These are phyloP conservation scores for Aspergillus sclerotialis DNA, from an alignment of 2,329 filamentous ascomycete species.

Conservation along the genomic window DNA sequence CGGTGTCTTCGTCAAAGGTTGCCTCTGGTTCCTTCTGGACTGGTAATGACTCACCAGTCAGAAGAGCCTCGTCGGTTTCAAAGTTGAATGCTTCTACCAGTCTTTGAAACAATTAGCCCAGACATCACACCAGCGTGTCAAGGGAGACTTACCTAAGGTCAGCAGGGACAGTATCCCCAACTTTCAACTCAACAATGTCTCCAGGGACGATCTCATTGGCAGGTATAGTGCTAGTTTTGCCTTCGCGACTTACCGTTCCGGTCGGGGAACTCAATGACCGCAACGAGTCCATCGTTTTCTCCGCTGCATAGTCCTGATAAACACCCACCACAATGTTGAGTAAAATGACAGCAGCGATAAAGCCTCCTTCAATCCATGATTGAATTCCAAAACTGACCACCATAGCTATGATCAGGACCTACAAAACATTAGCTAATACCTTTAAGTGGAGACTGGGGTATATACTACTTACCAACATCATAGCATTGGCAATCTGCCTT, in stretches of 20 bases:
- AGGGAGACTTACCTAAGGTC: constrained; percentile 46
- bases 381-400: constrained; percentile 52
- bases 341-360: constrained; percentile 52
- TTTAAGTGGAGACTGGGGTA: not conserved
- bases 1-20: constrained; percentile 44
- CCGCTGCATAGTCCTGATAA: constrained; percentile 55
- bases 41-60: constrained; percentile 57
- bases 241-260: constrained; percentile 52
- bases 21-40: constrained; percentile 46
- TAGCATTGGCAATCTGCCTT: constrained; percentile 60
- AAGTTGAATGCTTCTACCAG: constrained; percentile 60
- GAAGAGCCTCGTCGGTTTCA: constrained; percentile 62
- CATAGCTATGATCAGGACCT: constrained; percentile 74
- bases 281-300: constrained; percentile 56
- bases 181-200: constrained; percentile 50
- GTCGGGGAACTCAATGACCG: constrained; percentile 52
- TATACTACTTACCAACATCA: constrained; percentile 52
- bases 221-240: constrained; percentile 47
- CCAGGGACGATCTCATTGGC: constrained; percentile 56
- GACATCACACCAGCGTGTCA: too few relatives aligned
- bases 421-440: constrained; percentile 18
- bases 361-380: constrained; percentile 54
- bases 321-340: constrained; percentile 55
- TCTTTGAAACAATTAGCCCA: constrained; percentile 31
- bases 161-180: constrained; percentile 57